A percentile compares a stretch with the other conserved stretches of the same genome.
Evolutionary conservation across 2,329 filamentous ascomycete species (phyloP).

Genomic region (Fusarium transvaalense): DNA sequence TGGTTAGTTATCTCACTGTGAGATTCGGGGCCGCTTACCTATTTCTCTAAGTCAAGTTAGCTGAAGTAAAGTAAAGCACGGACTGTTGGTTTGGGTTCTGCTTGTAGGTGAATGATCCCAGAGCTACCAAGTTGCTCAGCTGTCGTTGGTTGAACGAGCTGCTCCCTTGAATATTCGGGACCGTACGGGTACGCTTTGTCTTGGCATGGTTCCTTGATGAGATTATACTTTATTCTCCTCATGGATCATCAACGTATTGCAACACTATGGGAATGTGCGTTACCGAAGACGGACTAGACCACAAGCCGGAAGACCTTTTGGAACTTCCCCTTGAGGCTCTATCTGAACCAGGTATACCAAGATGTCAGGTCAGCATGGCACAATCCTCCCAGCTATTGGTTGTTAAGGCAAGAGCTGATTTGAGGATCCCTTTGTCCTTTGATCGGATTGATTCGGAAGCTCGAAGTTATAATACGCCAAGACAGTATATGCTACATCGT

Average conservation of each 20-base stretch:
- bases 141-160: background rate
- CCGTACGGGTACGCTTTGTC: conserved; percentile 5
- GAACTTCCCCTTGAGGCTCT: background rate
- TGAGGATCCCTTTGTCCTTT: background rate
- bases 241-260: background rate
- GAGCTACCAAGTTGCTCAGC: background rate
- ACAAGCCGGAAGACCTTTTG: background rate
- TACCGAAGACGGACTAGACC: background rate
- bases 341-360: background rate
- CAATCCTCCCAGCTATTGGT: background rate
- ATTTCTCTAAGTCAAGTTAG: background rate
- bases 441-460: conserved; percentile 4
- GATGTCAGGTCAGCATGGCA: background rate
- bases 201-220: conserved; percentile 3
- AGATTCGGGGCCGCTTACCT: conserved; percentile 9
- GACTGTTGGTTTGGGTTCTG: background rate
- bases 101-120: background rate
- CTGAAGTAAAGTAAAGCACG: conserved; percentile 12
- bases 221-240: background rate
- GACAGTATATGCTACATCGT: background rate
- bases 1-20: conserved; percentile 13
- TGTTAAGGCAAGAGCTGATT: background rate
- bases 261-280: background rate
- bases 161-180: background rate
- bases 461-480: no score